Conservation (phyloP, 768 basidiomycete species). For the Hygrophoropsis aurantiaca region DNA sequence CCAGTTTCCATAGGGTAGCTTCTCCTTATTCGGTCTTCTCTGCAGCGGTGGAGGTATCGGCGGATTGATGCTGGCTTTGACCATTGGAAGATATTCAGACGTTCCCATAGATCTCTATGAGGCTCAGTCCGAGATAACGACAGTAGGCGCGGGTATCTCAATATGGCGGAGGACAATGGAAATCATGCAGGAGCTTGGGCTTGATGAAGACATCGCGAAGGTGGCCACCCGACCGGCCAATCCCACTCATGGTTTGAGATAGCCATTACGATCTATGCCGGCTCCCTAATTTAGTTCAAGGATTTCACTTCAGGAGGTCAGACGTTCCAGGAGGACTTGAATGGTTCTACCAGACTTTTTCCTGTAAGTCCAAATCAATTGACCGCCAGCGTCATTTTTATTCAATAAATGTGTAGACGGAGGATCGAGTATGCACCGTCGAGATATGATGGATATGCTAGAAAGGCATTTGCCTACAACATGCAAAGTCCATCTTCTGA, state of each 20-base stretch:
- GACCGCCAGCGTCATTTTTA: not conserved
- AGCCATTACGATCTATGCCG: not conserved
- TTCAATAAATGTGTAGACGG: not conserved
- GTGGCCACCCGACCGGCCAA: slow-evolving; percentile 12
- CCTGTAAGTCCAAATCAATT: not conserved
- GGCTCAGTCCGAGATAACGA: slow-evolving; percentile 34
- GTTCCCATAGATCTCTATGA: slow-evolving; percentile 44
- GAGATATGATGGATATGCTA: slow-evolving; percentile 25
- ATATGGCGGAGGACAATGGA: slow-evolving; percentile 47
- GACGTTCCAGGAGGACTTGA: slow-evolving; percentile 4
- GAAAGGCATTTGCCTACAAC: slow-evolving; percentile 14
- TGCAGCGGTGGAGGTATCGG: slow-evolving; percentile 27
- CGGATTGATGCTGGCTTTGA: slow-evolving; percentile 38
- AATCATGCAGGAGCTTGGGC: slow-evolving; percentile 39
- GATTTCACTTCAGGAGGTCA: slow-evolving; percentile 2
- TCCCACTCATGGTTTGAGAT: slow-evolving; percentile 3
- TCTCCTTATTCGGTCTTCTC: not conserved
- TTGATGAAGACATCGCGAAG: slow-evolving; percentile 21
- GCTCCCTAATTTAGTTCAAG: not conserved
- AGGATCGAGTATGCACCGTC: slow-evolving; percentile 17
- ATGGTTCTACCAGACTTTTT: slow-evolving; percentile 1
- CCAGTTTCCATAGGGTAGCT: not conserved
- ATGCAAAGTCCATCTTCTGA: slow-evolving; percentile 23
- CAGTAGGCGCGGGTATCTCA: slow-evolving; percentile 40
- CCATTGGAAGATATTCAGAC: slow-evolving; percentile 28